phyloP scores from a whole-genome alignment of 2,329 filamentous ascomycete genomes.

The Phialocephala subalpina region DNA sequence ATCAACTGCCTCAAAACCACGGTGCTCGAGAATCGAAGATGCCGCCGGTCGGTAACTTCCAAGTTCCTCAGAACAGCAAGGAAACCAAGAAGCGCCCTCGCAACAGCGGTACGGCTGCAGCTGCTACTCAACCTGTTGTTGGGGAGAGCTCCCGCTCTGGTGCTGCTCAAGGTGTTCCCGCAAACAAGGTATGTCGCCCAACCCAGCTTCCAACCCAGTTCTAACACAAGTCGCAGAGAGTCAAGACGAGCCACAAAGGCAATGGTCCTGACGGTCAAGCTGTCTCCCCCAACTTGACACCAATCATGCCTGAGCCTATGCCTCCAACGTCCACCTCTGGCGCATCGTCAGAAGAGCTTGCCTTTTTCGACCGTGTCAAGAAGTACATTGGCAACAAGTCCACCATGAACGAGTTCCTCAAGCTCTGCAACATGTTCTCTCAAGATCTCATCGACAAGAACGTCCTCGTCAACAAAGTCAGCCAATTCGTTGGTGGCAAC shows the following conservation, averaged over 20 bases:
- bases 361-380: constrained; percentile 96
- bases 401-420: constrained; percentile 93
- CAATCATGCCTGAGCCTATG: constrained; percentile 86
- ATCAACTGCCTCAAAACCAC: constrained; percentile 62
- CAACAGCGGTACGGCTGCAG: constrained; percentile 51
- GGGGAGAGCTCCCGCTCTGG: constrained; percentile 38
- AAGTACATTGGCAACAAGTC: constrained; percentile 95
- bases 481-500: constrained; percentile 86
- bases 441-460: constrained; percentile 91
- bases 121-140: constrained; percentile 39
- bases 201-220: neutral
- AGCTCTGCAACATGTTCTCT: constrained; percentile 94
- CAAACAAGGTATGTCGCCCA: constrained; percentile 55
- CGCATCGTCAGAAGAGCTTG: constrained; percentile 85
- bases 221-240: constrained; percentile 53
- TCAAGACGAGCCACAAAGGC: constrained; percentile 74
- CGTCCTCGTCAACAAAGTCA: constrained; percentile 82
- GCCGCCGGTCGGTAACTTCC: constrained; percentile 95
- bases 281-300: constrained; percentile 86
- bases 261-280: constrained; percentile 38
- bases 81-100: constrained; percentile 85
- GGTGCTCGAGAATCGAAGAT: constrained; percentile 70
- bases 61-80: constrained; percentile 81
- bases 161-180: constrained; percentile 39
- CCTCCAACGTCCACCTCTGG: constrained; percentile 76